phyloP scores from a whole-genome alignment of 176 grass and related monocot genomes.

The Pharus latifolius region DNA sequence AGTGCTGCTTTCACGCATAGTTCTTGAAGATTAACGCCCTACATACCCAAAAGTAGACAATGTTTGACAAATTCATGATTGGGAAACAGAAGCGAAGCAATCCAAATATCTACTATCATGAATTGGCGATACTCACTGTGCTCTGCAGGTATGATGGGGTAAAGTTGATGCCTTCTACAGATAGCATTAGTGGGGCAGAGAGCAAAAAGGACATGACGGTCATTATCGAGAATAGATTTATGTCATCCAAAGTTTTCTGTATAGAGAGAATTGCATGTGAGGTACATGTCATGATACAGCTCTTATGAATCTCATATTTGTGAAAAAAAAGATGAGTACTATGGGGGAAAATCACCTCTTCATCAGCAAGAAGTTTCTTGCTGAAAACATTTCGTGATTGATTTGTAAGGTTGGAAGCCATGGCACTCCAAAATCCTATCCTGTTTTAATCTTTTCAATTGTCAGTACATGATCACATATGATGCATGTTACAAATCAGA shows the following conservation, averaged over 20 bases:
- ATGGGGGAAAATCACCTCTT: slow-evolving; percentile 39
- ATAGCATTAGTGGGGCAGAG: slow-evolving; percentile 53
- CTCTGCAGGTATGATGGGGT: slow-evolving; percentile 62
- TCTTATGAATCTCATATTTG: not conserved
- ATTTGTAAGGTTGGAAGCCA: slow-evolving; percentile 86
- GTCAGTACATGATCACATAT: not conserved
- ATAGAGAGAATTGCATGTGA: not conserved
- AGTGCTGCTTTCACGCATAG: slow-evolving; percentile 54
- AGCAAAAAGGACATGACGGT: slow-evolving; percentile 89
- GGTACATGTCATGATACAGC: not conserved
- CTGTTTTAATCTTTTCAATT: slow-evolving; percentile 26
- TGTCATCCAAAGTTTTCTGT: slow-evolving; percentile 75
- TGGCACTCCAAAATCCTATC: slow-evolving; percentile 92
- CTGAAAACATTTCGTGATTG: slow-evolving; percentile 91
- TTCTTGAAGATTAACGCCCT: slow-evolving; percentile 76
- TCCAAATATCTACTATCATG: not conserved
- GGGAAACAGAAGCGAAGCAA: not conserved
- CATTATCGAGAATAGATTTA: slow-evolving; percentile 94
- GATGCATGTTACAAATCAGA: not conserved
- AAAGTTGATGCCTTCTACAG: slow-evolving; percentile 70
- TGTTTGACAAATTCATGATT: not conserved
- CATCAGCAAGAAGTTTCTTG: slow-evolving; percentile 74
- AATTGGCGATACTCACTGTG: slow-evolving; percentile 42
- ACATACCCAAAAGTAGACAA: not conserved
- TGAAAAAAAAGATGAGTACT: not conserved